These are phyloP conservation scores for Boletus sensibilis DNA, from an alignment of 768 basidiomycete species.

Conservation along the genomic window DNA sequence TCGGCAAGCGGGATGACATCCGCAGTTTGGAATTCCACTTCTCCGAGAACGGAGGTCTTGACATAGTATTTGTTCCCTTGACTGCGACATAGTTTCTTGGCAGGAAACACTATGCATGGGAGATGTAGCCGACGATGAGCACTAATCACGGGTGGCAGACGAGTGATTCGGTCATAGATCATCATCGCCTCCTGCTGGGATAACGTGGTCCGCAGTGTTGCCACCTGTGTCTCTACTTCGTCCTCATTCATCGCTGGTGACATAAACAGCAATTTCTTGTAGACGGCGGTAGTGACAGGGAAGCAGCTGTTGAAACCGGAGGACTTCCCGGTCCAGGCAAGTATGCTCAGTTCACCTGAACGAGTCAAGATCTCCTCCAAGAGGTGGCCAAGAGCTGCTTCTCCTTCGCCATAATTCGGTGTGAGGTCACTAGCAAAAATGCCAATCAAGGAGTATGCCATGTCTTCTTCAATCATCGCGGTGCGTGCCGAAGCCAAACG, in stretches of 20 bases:
- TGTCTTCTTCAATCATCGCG: constrained; percentile 7
- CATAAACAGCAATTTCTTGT: background rate
- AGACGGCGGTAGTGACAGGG: constrained; percentile 1
- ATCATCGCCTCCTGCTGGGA: background rate
- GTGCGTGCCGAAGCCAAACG: constrained; percentile 9
- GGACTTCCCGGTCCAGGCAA: constrained; percentile 6
- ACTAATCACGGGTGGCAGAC: constrained; percentile 3
- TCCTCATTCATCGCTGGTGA: background rate
- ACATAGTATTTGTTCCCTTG: constrained; percentile 1
- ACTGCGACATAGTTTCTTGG: constrained; percentile 4
- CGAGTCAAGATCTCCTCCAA: constrained; percentile 6
- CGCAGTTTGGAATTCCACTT: constrained; percentile 7
- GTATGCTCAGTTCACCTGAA: constrained; percentile 1
- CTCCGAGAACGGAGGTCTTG: constrained; percentile 7
- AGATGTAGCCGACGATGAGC: constrained; percentile 11
- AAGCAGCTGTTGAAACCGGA: constrained; percentile 10
- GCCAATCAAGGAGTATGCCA: constrained; percentile 8
- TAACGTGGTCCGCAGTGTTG: background rate
- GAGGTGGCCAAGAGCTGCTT: constrained; percentile 9
- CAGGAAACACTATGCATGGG: constrained; percentile 9
- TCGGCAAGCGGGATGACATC: constrained; percentile 1
- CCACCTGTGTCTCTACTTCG: background rate
- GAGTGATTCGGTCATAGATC: constrained; percentile 5
- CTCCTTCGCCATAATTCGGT: constrained; percentile 11
- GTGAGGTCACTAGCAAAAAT: constrained; percentile 5